These are phyloP conservation scores for Xylaria nigripes DNA, from an alignment of 495 filamentous ascomycete species.

Conservation along the genomic window DNA sequence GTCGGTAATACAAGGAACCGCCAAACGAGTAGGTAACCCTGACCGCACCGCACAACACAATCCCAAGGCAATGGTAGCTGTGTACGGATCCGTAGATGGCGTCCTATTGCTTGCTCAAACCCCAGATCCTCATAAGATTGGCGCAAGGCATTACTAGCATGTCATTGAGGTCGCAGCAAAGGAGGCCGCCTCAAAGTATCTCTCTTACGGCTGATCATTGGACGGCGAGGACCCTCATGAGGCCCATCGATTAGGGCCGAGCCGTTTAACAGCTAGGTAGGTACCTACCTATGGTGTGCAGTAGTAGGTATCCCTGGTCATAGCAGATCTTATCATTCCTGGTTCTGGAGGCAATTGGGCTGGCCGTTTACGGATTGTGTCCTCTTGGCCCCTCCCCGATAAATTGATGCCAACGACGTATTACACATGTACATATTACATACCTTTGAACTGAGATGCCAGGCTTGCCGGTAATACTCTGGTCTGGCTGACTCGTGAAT, in stretches of 20 bases:
- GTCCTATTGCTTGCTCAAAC: constrained; percentile 11
- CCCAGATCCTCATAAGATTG: constrained; percentile 13
- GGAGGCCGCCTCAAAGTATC: neutral
- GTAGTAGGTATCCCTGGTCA: constrained; percentile 23
- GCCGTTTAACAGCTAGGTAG: constrained; percentile 20
- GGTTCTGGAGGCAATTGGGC: neutral
- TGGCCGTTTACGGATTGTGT: neutral
- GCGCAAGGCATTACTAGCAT: constrained; percentile 9
- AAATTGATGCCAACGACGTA: constrained; percentile 5
- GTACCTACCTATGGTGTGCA: constrained; percentile 29
- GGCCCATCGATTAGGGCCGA: constrained; percentile 1
- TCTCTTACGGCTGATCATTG: constrained; percentile 3
- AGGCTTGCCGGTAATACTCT: neutral
- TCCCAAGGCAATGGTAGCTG: constrained; percentile 14
- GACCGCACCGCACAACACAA: neutral
- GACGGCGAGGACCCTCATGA: neutral
- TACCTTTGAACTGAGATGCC: neutral
- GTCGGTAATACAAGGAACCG: neutral
- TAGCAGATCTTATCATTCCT: constrained; percentile 19
- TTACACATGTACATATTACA: neutral
- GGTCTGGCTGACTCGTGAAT: neutral
- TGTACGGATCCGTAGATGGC: constrained; percentile 7
- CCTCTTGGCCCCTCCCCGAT: neutral
- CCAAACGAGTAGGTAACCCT: neutral
- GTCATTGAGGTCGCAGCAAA: neutral